These are phyloP conservation scores for Sorghum bicolor DNA, from an alignment of 176 grass and related monocot genomes.

Conservation along the genomic window Sorghum_bicolor_NCBIv3 NC_012870.2:61539501-61540000, in stretches of 20 bases:
- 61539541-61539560: conserved; percentile 64
- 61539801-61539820: conserved; percentile 38
- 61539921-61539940: conserved; percentile 67
- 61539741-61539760: conserved; percentile 68
- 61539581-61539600: conserved; percentile 84
- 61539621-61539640: conserved; percentile 70
- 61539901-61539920: conserved; percentile 67
- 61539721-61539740: conserved; percentile 90
- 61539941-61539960: conserved; percentile 94
- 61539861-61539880: conserved; percentile 28
- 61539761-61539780: conserved; percentile 49
- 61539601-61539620: conserved; percentile 89
- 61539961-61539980: conserved; percentile 91
- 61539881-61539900: conserved; percentile 61
- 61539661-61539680: not conserved
- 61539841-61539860: conserved; percentile 50
- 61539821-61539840: conserved; percentile 80
- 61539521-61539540: conserved; percentile 71
- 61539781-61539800: conserved; percentile 54
- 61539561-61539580: conserved; percentile 71
- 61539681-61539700: not conserved
- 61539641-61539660: conserved; percentile 66
- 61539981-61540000: conserved; percentile 78
- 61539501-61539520: conserved; percentile 62
- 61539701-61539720: conserved; percentile 33